Base-by-base conservation (phyloP, 106 monocot species). In the Cymbidium sinense region DNA sequence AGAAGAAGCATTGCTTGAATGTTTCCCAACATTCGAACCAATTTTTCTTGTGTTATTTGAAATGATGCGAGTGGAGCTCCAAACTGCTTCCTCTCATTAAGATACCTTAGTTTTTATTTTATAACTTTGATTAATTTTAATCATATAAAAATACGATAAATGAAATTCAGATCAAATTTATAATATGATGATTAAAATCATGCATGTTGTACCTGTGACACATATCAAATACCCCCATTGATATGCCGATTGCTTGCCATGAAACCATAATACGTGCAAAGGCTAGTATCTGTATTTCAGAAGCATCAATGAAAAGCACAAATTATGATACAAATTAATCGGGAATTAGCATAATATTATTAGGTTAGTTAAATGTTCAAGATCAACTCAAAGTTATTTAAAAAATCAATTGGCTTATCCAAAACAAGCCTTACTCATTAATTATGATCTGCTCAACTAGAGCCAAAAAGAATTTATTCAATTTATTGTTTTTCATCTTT, bases 11-110 rank as follows among this genome's bases (percentile, higher is more conserved):
- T 85, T 61, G 80, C 88, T 75, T 88, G 88, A 61, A 88, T 80
- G 73, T 88, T 98, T 25, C 96, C 92, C 64, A 98, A 85, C 94
- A 98, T 98, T 2, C 90, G 89, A 18, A 82, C 91, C 61, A 98
- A 90, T 51, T 94, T 98, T 77, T 98, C 96, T 81, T 94, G 96
- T 80, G 86, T 92, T 44, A 98, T 50, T 75, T 98, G 96, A 70
- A 94, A 98, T 50, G 96, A 85, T 76, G 90, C 88, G 76, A 98
- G 75, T 67, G 96, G 90, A 77, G 88, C 94, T 81, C 90, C 94
- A 83, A 98, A 94, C 75, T 98, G 94, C 64, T 88, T 86, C 72
- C 88, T 80, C 72, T 88, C 88, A 76, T 79, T n/a, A 80, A 77
- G 85, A 73, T 88, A 88, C 64, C 88, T 88, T 18, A 4, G 23